phyloP scores from a whole-genome alignment of 179 eudicot genomes.

The Carnegiea gigantea region DNA sequence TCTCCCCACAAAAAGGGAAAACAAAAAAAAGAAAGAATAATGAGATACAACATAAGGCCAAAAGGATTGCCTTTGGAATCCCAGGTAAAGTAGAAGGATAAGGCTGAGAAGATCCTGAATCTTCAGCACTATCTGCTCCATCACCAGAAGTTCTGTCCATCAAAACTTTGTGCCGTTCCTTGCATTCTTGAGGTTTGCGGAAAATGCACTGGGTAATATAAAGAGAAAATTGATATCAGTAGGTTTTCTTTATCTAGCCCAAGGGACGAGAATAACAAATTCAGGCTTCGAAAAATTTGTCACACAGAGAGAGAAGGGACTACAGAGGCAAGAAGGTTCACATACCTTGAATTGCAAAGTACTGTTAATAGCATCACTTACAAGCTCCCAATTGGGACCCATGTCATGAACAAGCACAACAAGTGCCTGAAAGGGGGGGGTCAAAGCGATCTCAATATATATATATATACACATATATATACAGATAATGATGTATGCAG shows the following conservation, averaged over 20 bases:
- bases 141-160: constrained; percentile 78
- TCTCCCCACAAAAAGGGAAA: background rate
- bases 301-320: background rate
- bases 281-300: background rate
- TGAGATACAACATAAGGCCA: background rate
- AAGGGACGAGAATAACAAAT: constrained; percentile 2
- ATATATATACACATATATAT: too few species aligned
- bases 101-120: constrained; percentile 95
- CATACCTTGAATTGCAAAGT: constrained; percentile 87
- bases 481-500: background rate
- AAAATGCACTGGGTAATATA: constrained; percentile 55
- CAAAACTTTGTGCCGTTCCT: constrained; percentile 69
- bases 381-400: constrained; percentile 98
- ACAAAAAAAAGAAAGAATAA: background rate
- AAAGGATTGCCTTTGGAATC: constrained; percentile 76
- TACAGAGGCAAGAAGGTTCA: constrained; percentile 6
- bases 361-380: constrained; percentile 88
- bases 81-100: constrained; percentile 96
- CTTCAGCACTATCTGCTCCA: constrained; percentile 95
- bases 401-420: constrained; percentile 96
- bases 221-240: constrained; percentile 4
- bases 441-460: constrained; percentile 21
- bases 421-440: constrained; percentile 61
- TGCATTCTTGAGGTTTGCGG: constrained; percentile 90
- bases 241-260: constrained; percentile 9